A percentile compares a stretch with the other conserved stretches of the same genome.
These are phyloP conservation scores for Neospora caninum DNA, from an alignment of 169 alveolate species.

Conservation along the genomic window DNA sequence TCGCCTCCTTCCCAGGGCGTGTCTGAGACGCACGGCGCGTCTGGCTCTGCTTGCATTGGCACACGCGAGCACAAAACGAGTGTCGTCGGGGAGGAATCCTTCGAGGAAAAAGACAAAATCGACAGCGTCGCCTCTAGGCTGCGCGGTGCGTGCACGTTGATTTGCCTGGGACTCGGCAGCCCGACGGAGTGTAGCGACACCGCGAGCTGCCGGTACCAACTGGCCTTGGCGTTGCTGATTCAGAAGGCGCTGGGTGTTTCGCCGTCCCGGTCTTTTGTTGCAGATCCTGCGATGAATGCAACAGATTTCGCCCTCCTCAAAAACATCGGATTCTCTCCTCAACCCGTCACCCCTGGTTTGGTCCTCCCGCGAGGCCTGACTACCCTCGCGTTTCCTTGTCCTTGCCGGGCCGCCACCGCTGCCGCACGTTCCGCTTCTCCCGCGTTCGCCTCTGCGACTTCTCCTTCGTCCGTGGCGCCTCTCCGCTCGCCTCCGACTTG, in stretches of 20 bases:
- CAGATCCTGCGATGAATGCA: not conserved
- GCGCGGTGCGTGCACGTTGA: not conserved
- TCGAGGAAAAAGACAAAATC: no score
- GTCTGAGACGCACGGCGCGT: no score
- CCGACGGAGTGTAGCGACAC: slow-evolving; percentile 17
- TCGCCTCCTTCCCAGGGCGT: no score
- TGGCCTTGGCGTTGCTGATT: not conserved
- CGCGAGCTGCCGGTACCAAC: not conserved
- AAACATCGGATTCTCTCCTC: not conserved
- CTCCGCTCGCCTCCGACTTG: not conserved
- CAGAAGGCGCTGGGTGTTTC: not conserved
- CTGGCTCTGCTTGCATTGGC: no score
- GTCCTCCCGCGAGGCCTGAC: not conserved
- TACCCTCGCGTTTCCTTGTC: not conserved
- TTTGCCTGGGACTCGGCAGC: slow-evolving; percentile 8
- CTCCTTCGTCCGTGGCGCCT: not conserved
- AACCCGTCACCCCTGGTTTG: not conserved
- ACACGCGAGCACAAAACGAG: no score
- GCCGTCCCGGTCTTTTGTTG: not conserved
- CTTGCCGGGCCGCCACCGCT: not conserved
- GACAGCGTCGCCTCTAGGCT: no score
- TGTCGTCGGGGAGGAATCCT: no score
- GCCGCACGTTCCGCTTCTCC: not conserved
- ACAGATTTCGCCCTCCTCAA: not conserved
- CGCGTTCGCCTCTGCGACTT: not conserved